Percentiles rank a stretch among this genome's conserved stretches.
Conservation (phyloP, 2,329 filamentous ascomycete species). For the Seiridium cupressi region DNA sequence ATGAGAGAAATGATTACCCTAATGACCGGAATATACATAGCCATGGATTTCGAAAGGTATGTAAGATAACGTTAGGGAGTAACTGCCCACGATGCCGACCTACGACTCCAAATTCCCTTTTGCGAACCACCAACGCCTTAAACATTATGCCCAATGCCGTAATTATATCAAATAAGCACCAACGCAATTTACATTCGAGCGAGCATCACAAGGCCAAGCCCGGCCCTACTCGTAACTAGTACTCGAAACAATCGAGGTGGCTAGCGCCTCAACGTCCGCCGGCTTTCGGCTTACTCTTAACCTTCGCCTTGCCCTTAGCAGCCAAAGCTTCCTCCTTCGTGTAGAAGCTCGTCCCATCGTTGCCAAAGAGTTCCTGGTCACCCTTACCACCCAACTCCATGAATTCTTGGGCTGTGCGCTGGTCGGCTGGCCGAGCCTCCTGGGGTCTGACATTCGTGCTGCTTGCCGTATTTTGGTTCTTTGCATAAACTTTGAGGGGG, state of each 20-base stretch:
- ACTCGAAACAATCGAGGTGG: neutral
- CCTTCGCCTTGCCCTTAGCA: constrained; percentile 23
- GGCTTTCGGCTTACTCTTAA: constrained; percentile 21
- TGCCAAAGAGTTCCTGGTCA: constrained; percentile 73
- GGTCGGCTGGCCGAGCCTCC: constrained; percentile 66
- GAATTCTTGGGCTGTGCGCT: constrained; percentile 72
- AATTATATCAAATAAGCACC: too few species aligned
- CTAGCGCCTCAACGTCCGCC: constrained; percentile 15
- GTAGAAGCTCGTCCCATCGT: constrained; percentile 56
- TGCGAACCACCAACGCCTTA: too few species aligned
- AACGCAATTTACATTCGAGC: too few species aligned
- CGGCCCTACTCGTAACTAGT: neutral
- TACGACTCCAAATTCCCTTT: too few species aligned
- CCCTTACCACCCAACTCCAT: constrained; percentile 83
- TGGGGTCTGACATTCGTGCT: constrained; percentile 39
- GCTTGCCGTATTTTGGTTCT: constrained; percentile 57
- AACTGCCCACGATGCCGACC: too few species aligned
- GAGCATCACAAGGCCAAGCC: too few species aligned
- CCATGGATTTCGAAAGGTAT: too few species aligned
- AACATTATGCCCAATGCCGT: too few species aligned
- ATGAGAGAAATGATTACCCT: too few species aligned
- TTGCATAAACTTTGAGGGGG: constrained; percentile 71
- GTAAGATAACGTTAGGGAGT: too few species aligned
- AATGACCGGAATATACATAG: too few species aligned
- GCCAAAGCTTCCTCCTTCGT: constrained; percentile 35